A percentile compares a stretch with the other conserved stretches of the same genome.
Conservation (phyloP, 2,329 filamentous ascomycete genomes). For the Penicillium sp. region DNA sequence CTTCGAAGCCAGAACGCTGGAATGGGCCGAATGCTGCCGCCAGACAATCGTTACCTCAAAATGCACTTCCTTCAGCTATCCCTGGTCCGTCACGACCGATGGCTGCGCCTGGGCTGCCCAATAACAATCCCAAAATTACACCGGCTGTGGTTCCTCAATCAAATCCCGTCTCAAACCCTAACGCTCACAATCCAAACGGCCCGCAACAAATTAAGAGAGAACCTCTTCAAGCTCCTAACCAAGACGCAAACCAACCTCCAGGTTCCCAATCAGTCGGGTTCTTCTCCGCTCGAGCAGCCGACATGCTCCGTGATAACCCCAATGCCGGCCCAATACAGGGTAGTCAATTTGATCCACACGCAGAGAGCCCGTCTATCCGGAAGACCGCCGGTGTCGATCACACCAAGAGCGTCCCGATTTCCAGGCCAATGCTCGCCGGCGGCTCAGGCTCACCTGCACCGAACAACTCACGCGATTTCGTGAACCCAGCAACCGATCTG, state of each 20-base stretch:
- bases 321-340: constrained; percentile 43
- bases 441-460: constrained; percentile 33
- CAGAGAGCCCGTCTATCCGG: constrained; percentile 79
- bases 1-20: constrained; percentile 40
- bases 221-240: constrained; percentile 12
- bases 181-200: constrained; percentile 9
- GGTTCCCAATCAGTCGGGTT: constrained; percentile 51
- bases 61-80: constrained; percentile 16
- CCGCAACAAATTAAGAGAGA: constrained; percentile 29
- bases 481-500: constrained; percentile 37
- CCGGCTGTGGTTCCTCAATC: constrained; percentile 18
- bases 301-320: constrained; percentile 53
- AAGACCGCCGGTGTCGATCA: constrained; percentile 88
- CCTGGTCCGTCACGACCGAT: constrained; percentile 20
- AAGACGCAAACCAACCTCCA: constrained; percentile 29
- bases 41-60: constrained; percentile 25
- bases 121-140: constrained; percentile 21
- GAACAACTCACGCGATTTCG: constrained; percentile 32
- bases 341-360: constrained; percentile 68
- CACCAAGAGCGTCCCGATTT: constrained; percentile 69
- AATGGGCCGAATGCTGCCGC: constrained; percentile 19
- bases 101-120: constrained; percentile 15
- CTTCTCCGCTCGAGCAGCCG: constrained; percentile 68
- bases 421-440: constrained; percentile 43
- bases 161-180: constrained; percentile 8